Percentiles rank a stretch among this genome's conserved stretches.
Evolutionary conservation across 2,329 filamentous ascomycete genomes (phyloP).

Genomic region (Lachnellula subtilissima): DNA sequence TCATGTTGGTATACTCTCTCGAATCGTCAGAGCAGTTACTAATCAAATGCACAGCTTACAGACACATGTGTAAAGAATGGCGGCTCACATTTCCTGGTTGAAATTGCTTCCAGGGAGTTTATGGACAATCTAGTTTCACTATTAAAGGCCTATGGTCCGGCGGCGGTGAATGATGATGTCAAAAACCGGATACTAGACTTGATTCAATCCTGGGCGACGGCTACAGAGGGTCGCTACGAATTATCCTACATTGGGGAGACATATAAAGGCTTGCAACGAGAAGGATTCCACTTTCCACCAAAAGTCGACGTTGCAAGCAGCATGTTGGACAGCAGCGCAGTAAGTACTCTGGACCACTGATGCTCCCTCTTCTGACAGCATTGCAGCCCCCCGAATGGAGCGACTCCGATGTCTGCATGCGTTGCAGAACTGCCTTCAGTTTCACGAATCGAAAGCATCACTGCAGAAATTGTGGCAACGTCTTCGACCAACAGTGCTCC

Average conservation of each 20-base stretch:
- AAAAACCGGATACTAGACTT: constrained; percentile 87
- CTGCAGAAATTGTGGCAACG: constrained; percentile 95
- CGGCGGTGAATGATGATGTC: constrained; percentile 78
- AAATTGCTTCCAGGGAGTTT: constrained; percentile 95
- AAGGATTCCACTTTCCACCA: constrained; percentile 87
- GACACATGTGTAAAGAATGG: constrained; percentile 99
- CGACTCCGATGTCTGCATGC: constrained; percentile 98
- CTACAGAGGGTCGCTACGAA: constrained; percentile 78
- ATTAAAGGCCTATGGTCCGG: constrained; percentile 70
- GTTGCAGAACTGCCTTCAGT: constrained; percentile 89
- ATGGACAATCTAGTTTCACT: constrained; percentile 95
- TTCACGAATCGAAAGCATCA: constrained; percentile 99
- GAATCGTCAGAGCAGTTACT: constrained; percentile 26
- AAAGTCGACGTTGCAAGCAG: constrained; percentile 83
- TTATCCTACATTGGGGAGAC: constrained; percentile 83
- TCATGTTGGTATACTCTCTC: constrained; percentile 52
- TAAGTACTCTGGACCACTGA: constrained; percentile 43
- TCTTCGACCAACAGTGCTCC: constrained; percentile 94
- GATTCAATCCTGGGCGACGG: constrained; percentile 88
- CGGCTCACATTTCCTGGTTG: constrained; percentile 86
- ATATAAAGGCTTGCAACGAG: constrained; percentile 74
- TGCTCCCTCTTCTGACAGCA: not conserved
- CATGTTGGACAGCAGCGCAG: constrained; percentile 95
- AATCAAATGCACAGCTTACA: constrained; percentile 59
- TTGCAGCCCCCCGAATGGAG: constrained; percentile 88